These are phyloP conservation scores for Botrytis porri DNA, from an alignment of 2,329 filamentous ascomycete species.

Conservation along the genomic window DNA sequence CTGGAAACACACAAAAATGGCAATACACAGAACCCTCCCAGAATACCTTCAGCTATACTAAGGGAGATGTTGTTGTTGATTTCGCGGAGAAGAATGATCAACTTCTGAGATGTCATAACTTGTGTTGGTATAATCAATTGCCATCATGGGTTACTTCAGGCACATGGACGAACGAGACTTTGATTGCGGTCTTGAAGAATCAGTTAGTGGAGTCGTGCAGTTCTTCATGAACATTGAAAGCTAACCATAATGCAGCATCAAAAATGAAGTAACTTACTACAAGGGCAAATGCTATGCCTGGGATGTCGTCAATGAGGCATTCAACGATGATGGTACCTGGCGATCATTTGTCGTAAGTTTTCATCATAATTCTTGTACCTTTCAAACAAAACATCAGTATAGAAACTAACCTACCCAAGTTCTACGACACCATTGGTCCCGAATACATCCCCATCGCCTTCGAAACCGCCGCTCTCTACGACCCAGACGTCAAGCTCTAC, in stretches of 20 bases:
- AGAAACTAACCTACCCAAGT: not conserved
- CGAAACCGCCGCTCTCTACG: constrained; percentile 31
- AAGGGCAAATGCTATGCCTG: constrained; percentile 60
- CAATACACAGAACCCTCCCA: constrained; percentile 56
- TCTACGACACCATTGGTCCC: constrained; percentile 45
- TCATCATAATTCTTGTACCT: constrained; percentile 43
- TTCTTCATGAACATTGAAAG: not conserved
- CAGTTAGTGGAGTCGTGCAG: constrained; percentile 40
- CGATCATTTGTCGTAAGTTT: constrained; percentile 48
- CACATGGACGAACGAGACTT: constrained; percentile 56
- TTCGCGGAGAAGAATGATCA: constrained; percentile 50
- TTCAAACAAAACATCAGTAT: not conserved
- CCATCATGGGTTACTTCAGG: constrained; percentile 50
- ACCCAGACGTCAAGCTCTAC: constrained; percentile 34
- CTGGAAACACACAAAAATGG: constrained; percentile 65
- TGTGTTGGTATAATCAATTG: constrained; percentile 51
- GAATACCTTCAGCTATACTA: constrained; percentile 55
- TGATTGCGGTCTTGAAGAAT: constrained; percentile 54
- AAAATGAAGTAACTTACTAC: constrained; percentile 56
- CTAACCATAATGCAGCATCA: constrained; percentile 42
- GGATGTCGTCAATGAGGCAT: constrained; percentile 66
- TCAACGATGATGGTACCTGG: constrained; percentile 56
- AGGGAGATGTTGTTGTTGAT: constrained; percentile 53
- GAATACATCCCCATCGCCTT: constrained; percentile 44
- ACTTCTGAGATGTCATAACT: constrained; percentile 60